Conservation (phyloP, 768 basidiomycete species). For the Podaxis mareebaensis region DNA sequence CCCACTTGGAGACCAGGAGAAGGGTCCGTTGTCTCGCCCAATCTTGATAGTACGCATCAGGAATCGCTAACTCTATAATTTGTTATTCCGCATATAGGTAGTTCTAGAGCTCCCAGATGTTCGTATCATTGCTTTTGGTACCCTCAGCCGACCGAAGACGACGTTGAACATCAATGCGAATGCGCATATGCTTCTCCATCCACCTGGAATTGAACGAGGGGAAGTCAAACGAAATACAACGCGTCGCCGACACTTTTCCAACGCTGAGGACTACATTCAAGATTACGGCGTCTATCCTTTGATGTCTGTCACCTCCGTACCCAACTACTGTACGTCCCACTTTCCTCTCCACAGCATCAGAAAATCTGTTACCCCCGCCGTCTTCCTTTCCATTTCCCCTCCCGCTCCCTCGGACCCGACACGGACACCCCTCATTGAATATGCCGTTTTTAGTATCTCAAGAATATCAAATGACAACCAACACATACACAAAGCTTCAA, state of each 20-base stretch:
- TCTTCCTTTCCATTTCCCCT: neutral
- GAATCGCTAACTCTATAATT: neutral
- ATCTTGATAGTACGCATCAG: neutral
- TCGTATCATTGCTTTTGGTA: conserved; percentile 72
- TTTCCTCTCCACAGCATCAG: conserved; percentile 5
- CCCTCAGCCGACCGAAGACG: conserved; percentile 57
- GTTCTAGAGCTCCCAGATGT: conserved; percentile 72
- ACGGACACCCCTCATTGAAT: neutral
- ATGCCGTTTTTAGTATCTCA: conserved; percentile 25
- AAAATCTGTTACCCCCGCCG: neutral
- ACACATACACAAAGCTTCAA: conserved; percentile 44
- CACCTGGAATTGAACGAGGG: conserved; percentile 56
- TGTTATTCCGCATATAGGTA: conserved; percentile 40
- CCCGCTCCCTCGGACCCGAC: neutral
- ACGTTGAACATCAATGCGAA: conserved; percentile 62
- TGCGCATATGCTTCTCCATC: conserved; percentile 68
- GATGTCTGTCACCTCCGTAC: conserved; percentile 28
- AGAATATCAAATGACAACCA: conserved; percentile 30
- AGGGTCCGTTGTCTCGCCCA: conserved; percentile 44
- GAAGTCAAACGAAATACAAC: conserved; percentile 6
- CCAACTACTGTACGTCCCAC: conserved; percentile 32
- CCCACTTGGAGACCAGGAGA: conserved; percentile 65
- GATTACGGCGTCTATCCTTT: conserved; percentile 48
- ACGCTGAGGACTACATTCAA: conserved; percentile 17
- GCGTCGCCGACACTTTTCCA: conserved; percentile 1